Base-by-base conservation (phyloP, 2,329 filamentous ascomycete species). In the Gyromitra esculenta region DNA sequence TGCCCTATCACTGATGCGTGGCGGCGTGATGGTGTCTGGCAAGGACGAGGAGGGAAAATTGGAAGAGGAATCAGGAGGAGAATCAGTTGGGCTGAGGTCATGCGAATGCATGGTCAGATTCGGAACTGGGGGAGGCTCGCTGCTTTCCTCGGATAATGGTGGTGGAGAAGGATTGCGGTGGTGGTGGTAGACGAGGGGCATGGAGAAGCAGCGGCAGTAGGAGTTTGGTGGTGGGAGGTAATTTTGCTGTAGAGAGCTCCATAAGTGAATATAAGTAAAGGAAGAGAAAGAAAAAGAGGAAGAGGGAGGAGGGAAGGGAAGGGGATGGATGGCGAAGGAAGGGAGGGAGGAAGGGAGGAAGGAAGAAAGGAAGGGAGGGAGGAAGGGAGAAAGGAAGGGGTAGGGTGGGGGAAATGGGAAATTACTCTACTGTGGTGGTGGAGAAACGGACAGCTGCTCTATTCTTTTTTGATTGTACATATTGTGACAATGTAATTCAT, bases 1-100 rank as follows among this genome's bases (percentile, higher is more conserved):
- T 73, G 89, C 89, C 79, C 94, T 88, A 54, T 76, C 73, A 41
- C 75, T 77, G 62, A 79, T 59, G 9, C 77, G 64, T 69, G 71
- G 64, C 57, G 54, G 54, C 2, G 69, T 77, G 48, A 35, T 52
- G 25, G 57, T 18, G 31, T 75, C 71, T 68, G 74, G 69, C 5
- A 57, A 66, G 37, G 60, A 41, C 15, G 57, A 59, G 39, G 56
- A 21, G 39, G 56, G 35, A 35, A 43, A 45, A 39, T 18, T 45
- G 13, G 68, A 56, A 5, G 64, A 50, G 31, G 70, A 59, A 52
- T 50, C 39, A 48, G 70, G 50, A 54, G 71, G 35, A 37, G 65
- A 70, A 5, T 64, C 31, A 43, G 59, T 45, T 56, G 71, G 68
- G 70, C 67, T 75, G 52, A 73, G 73, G 69, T 70, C 63, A 64